A percentile compares a stretch with the other conserved stretches of the same genome.
phyloP scores from a whole-genome alignment of 495 filamentous ascomycete species.

The Neurospora hispaniola region DNA sequence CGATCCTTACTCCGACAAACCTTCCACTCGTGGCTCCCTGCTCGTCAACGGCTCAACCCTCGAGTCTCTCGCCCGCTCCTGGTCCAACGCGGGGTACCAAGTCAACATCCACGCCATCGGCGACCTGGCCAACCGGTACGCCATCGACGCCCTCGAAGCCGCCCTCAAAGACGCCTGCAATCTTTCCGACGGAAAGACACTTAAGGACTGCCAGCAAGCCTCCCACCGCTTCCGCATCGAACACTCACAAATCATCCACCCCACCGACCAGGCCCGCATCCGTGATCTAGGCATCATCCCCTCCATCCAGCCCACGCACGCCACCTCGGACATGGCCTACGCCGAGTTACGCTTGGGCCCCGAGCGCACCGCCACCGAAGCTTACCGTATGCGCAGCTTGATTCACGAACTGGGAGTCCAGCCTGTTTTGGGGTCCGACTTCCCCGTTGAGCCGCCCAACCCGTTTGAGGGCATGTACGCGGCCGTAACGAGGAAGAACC shows the following conservation, averaged over 20 bases:
- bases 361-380: slow-evolving; percentile 35
- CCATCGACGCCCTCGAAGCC: slow-evolving; percentile 42
- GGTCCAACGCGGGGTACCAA: slow-evolving; percentile 42
- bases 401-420: slow-evolving; percentile 18
- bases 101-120: slow-evolving; percentile 58
- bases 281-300: slow-evolving; percentile 46
- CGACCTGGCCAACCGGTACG: slow-evolving; percentile 49
- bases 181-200: slow-evolving; percentile 18
- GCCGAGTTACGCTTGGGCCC: slow-evolving; percentile 44
- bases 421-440: slow-evolving; percentile 50
- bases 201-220: slow-evolving; percentile 30
- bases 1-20: slow-evolving; percentile 50
- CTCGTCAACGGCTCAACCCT: slow-evolving; percentile 47
- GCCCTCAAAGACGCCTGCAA: slow-evolving; percentile 35
- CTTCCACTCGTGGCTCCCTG: slow-evolving; percentile 44
- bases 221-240: slow-evolving; percentile 50
- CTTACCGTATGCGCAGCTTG: slow-evolving; percentile 49
- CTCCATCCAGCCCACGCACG: slow-evolving; percentile 58
- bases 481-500: slow-evolving; percentile 43
- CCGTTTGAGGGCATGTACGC: slow-evolving; percentile 53
- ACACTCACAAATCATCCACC: slow-evolving; percentile 54
- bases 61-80: slow-evolving; percentile 34
- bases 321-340: slow-evolving; percentile 53
- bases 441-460: slow-evolving; percentile 53
- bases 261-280: slow-evolving; percentile 47